Evolutionary conservation across 768 basidiomycete genomes (phyloP), one percentile per base, ranked within the genome.

Genomic region (Galerina marginata): DNA sequence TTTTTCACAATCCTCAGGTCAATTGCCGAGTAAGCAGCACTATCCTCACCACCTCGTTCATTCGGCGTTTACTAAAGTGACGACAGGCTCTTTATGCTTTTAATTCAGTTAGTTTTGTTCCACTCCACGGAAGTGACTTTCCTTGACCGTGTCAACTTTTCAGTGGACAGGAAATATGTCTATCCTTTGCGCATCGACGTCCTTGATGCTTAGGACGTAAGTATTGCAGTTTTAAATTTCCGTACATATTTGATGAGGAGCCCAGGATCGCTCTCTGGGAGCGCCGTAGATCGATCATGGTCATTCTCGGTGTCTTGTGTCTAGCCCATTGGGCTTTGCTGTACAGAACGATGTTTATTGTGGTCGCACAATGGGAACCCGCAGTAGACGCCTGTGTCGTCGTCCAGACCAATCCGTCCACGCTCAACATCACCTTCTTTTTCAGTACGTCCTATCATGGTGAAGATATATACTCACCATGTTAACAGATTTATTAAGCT

Each of bases 181-280:
- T 5, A 85, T 89, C 40, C 77, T 86, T n/a, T 81, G 82, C 60
- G 84, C 86, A 9, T 87, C 86, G 14, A 89, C 87, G 0, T 88
- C 86, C 29, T 77, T 91, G 42, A 87, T 89, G 86, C 78, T 90
- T 51, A 79, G 89, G 71, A 89, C 88, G 88, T 89, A 67, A 59
- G 82, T 66, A 42, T 7, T 43, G 39, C 9, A n/a, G 10, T 48
- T 57, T 15, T 38, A 38, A 38, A 9, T 43, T 46, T 26, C 38
- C 42, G 38, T 63, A 20, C 26, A 29, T 37, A 42, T 11, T 51
- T 25, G 53, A 54, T 25, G 48, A 14, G 4, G 43, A 42, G 53
- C 40, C 25, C 57, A 91, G 87, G 4, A 81, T 91, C 48, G 89
- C 89, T 9, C 78, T 92, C 25, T 92, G 89, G 90, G 83, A 90